These are phyloP conservation scores for Chamaecyparis obtusa DNA, from an alignment of 75 land plant species.

Conservation along the genomic window DNA sequence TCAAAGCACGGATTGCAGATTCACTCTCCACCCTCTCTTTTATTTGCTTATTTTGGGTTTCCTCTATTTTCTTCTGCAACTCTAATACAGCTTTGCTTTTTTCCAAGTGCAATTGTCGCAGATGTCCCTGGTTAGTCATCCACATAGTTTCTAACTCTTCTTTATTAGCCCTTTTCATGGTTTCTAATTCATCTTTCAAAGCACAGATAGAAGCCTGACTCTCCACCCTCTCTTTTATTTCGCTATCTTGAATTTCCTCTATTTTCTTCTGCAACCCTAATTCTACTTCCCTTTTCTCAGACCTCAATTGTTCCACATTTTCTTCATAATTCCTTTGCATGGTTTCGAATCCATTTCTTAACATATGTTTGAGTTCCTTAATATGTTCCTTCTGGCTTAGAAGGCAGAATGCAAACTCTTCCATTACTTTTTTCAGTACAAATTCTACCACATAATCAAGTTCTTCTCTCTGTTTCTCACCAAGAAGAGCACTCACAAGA, in stretches of 20 bases:
- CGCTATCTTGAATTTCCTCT: background rate
- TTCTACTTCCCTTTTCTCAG: background rate
- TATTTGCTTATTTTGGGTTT: background rate
- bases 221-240: background rate
- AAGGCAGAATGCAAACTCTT: slow-evolving; percentile 88
- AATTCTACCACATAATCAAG: slow-evolving; percentile 77
- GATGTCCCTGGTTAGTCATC: background rate
- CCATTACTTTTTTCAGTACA: slow-evolving; percentile 77
- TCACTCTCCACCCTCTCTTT: background rate
- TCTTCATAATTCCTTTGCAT: slow-evolving; percentile 36
- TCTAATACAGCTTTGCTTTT: background rate
- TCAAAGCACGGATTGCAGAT: background rate
- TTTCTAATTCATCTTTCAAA: background rate
- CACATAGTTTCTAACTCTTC: background rate
- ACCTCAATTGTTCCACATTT: slow-evolving; percentile 28
- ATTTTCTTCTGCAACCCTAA: background rate
- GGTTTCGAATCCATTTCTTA: slow-evolving; percentile 16
- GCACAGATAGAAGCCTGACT: background rate
- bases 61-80: background rate
- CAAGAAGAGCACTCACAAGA: slow-evolving; percentile 75
- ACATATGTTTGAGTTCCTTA: slow-evolving; percentile 35
- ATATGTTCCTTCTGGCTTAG: slow-evolving; percentile 75
- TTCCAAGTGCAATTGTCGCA: background rate
- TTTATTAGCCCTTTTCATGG: background rate
- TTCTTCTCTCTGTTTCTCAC: slow-evolving; percentile 77